A percentile compares a stretch with the other conserved stretches of the same genome.
phyloP scores from a whole-genome alignment of 2,329 filamentous ascomycete genomes.

The Phaeophleospora eucalypticola region DNA sequence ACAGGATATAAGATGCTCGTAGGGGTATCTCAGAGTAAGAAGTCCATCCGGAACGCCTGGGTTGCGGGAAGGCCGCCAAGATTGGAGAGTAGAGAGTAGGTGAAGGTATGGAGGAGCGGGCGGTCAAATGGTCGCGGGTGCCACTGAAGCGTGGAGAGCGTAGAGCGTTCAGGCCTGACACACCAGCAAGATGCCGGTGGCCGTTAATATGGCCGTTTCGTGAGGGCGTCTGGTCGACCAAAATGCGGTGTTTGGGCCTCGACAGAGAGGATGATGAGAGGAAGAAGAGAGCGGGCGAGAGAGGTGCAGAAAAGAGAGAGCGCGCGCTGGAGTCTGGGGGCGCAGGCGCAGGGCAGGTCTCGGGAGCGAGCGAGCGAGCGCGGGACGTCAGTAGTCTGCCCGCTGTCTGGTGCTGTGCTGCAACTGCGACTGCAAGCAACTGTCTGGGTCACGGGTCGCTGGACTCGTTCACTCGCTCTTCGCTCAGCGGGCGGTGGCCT shows the following conservation, averaged over 20 bases:
- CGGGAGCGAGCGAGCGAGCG: too few relatives aligned
- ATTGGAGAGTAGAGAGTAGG: background rate
- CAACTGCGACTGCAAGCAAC: background rate
- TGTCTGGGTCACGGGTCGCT: background rate
- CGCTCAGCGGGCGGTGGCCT: too few relatives aligned
- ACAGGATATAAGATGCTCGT: conserved; percentile 2
- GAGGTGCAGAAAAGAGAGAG: background rate
- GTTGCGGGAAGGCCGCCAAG: conserved; percentile 7
- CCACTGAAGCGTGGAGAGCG: conserved; percentile 11
- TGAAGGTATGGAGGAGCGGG: background rate
- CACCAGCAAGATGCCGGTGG: conserved; percentile 34
- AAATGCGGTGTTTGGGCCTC: conserved; percentile 9
- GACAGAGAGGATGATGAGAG: background rate
- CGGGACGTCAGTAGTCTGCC: too few relatives aligned
- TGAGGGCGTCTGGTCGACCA: conserved; percentile 17
- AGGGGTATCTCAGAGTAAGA: conserved; percentile 8
- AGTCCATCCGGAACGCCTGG: conserved; percentile 16
- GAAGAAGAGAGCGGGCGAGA: conserved; percentile 1
- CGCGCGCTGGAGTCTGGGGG: too few relatives aligned
- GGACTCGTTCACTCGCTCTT: background rate
- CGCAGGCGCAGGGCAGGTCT: too few relatives aligned
- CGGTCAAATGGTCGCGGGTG: background rate
- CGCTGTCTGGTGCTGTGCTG: too few relatives aligned
- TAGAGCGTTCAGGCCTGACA: conserved; percentile 26
- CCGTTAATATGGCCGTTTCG: conserved; percentile 29